Percentiles rank a stretch among this genome's conserved stretches.
Conservation (phyloP, 768 basidiomycete genomes). For the Tricholomella constricta region DNA sequence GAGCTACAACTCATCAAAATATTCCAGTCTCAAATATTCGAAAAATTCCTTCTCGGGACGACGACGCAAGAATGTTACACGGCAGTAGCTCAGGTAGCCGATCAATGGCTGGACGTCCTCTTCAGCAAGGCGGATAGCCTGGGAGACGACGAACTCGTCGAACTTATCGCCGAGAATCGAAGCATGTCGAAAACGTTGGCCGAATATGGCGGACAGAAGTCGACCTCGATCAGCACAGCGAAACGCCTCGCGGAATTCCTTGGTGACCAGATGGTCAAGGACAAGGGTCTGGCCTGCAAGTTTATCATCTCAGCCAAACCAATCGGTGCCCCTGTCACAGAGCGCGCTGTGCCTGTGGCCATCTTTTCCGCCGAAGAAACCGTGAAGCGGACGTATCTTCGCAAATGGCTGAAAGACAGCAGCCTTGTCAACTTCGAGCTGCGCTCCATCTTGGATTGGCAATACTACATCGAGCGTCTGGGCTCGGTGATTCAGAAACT, state of each 20-base stretch:
- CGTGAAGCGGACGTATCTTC: slow-evolving; percentile 86
- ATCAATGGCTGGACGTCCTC: slow-evolving; percentile 97
- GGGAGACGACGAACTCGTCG: slow-evolving; percentile 90
- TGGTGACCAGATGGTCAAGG: slow-evolving; percentile 98
- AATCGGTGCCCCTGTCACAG: slow-evolving; percentile 91
- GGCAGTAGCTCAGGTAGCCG: slow-evolving; percentile 89
- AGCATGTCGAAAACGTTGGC: slow-evolving; percentile 97
- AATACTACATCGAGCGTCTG: slow-evolving; percentile 95
- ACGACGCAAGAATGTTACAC: slow-evolving; percentile 96
- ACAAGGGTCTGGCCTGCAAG: slow-evolving; percentile 97
- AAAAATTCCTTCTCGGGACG: slow-evolving; percentile 91
- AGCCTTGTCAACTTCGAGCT: slow-evolving; percentile 85
- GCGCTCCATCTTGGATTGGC: slow-evolving; percentile 95
- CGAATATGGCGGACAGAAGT: slow-evolving; percentile 96
- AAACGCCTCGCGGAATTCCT: slow-evolving; percentile 94
- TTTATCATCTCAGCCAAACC: slow-evolving; percentile 98
- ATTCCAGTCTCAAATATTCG: slow-evolving; percentile 98
- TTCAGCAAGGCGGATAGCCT: slow-evolving; percentile 85
- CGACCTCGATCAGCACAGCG: slow-evolving; percentile 97
- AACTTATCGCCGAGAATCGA: slow-evolving; percentile 97
- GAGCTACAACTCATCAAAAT: slow-evolving; percentile 99
- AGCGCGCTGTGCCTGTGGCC: slow-evolving; percentile 94
- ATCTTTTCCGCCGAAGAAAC: slow-evolving; percentile 96
- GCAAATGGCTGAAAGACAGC: slow-evolving; percentile 97
- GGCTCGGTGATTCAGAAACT: slow-evolving; percentile 98